Percentiles rank a stretch among this genome's conserved stretches.
Conservation (phyloP, 2,329 filamentous ascomycete genomes). For the Colletotrichum tabaci region DNA sequence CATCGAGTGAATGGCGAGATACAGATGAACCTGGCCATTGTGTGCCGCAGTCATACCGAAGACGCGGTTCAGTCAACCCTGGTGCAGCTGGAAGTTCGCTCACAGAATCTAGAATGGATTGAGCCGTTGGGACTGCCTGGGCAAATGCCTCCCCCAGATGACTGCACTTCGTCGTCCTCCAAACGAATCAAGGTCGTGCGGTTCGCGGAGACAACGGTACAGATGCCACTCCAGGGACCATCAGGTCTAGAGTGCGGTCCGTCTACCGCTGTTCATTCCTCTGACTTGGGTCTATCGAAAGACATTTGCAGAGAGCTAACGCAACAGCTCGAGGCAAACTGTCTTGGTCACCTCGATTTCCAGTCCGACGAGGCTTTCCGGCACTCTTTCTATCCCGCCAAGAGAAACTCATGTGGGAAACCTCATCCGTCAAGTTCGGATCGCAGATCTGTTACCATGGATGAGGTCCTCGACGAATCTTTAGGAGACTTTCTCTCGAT, state of each 20-base stretch:
- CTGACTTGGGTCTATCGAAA: conserved; percentile 14
- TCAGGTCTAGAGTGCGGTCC: too few species aligned
- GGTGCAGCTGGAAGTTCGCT: conserved; percentile 27
- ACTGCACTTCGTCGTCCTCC: too few species aligned
- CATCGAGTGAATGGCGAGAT: conserved; percentile 15
- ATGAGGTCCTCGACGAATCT: conserved; percentile 2
- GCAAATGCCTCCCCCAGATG: too few species aligned
- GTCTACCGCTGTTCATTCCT: background rate
- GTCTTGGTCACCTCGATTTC: conserved; percentile 25
- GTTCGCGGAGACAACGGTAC: conserved; percentile 16
- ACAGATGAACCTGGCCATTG: conserved; percentile 31
- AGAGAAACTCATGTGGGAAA: background rate
- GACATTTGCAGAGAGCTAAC: conserved; percentile 32
- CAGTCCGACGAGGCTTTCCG: conserved; percentile 3
- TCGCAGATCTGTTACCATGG: background rate
- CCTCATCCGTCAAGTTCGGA: background rate
- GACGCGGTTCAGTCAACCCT: background rate
- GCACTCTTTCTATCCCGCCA: conserved; percentile 23
- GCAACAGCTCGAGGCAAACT: background rate
- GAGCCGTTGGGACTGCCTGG: background rate
- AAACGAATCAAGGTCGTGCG: conserved; percentile 21
- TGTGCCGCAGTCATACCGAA: conserved; percentile 4
- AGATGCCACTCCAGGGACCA: background rate
- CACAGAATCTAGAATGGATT: conserved; percentile 22
- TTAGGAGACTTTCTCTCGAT: background rate